phyloP scores from a whole-genome alignment of 1,139 yeast species.

The Casaregolazyma suthepensis region DNA sequence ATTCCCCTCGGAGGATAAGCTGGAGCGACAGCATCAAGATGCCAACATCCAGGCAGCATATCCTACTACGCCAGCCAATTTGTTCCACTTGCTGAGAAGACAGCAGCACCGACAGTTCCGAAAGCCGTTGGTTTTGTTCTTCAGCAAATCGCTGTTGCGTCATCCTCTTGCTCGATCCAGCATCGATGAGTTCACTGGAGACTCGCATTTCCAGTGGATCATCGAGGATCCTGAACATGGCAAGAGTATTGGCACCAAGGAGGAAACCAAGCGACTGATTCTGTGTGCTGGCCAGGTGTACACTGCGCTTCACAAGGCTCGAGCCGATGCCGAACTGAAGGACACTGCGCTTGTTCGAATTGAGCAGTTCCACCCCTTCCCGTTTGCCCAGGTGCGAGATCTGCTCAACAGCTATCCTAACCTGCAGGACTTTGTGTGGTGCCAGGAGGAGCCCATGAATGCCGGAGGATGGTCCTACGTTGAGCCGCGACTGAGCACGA shows the following conservation, averaged over 20 bases:
- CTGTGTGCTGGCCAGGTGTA: slow-evolving; percentile 90
- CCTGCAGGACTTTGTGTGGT: slow-evolving; percentile 85
- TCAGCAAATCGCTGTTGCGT: slow-evolving; percentile 92
- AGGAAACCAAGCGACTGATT: slow-evolving; percentile 82
- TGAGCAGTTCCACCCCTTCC: slow-evolving; percentile 99
- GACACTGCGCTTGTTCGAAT: slow-evolving; percentile 82
- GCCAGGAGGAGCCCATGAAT: slow-evolving; percentile 98
- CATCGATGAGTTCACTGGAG: slow-evolving; percentile 81
- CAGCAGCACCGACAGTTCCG: slow-evolving; percentile 99
- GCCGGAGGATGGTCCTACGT: slow-evolving; percentile 86
- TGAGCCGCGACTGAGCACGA: slow-evolving; percentile 74
- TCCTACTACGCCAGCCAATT: slow-evolving; percentile 96
- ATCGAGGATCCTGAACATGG: slow-evolving; percentile 88
- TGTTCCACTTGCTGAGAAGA: slow-evolving; percentile 96
- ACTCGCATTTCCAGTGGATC: slow-evolving; percentile 90
- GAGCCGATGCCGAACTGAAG: slow-evolving; percentile 68
- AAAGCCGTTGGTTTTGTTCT: slow-evolving; percentile 84
- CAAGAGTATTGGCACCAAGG: slow-evolving; percentile 65
- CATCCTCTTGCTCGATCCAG: slow-evolving; percentile 95
- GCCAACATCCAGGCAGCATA: slow-evolving; percentile 97
- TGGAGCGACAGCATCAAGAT: slow-evolving; percentile 97
- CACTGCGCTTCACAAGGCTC: slow-evolving; percentile 85
- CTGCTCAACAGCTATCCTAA: slow-evolving; percentile 74
- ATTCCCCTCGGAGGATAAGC: slow-evolving; percentile 85
- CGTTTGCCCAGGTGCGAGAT: slow-evolving; percentile 89